A percentile compares a stretch with the other conserved stretches of the same genome.
Conservation (phyloP, 345 rosid genomes). For the Barbarea vulgaris region DNA sequence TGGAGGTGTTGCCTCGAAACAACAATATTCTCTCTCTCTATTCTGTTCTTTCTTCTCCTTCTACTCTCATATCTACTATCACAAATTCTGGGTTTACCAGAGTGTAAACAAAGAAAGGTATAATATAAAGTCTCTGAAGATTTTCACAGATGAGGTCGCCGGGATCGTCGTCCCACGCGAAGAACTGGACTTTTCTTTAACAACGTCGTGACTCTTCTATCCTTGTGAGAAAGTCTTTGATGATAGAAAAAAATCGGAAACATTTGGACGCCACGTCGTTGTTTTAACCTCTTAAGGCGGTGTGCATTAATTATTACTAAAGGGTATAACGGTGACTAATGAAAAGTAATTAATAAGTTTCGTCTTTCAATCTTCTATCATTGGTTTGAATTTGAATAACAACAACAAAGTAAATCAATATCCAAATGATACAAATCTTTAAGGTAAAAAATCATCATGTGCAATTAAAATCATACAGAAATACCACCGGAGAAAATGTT, state of each 20-base stretch:
- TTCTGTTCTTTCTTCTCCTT: no score
- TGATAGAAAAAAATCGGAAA: neutral
- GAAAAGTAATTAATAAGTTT: neutral
- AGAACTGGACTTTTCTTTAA: neutral
- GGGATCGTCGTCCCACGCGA: constrained; percentile 6
- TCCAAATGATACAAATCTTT: constrained; percentile 33
- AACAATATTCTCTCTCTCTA: no score
- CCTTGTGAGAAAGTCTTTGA: constrained; percentile 2
- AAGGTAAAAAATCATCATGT: neutral
- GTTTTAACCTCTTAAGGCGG: constrained; percentile 9
- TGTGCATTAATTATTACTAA: neutral
- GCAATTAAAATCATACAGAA: neutral
- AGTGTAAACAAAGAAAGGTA: neutral
- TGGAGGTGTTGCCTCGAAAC: no score
- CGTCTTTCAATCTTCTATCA: neutral
- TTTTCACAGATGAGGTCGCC: constrained; percentile 9
- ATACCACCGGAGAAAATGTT: neutral
- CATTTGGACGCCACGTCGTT: constrained; percentile 22
- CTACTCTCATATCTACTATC: no score
- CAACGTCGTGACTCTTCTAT: constrained; percentile 20
- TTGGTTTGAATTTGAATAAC: no score
- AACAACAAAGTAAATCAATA: constrained; percentile 1
- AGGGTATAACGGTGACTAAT: neutral
- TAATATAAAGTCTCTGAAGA: neutral
- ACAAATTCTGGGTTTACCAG: no score